Evolutionary conservation across 176 grass and related monocot species (phyloP).

Genomic region (Oryza officinalis): DNA sequence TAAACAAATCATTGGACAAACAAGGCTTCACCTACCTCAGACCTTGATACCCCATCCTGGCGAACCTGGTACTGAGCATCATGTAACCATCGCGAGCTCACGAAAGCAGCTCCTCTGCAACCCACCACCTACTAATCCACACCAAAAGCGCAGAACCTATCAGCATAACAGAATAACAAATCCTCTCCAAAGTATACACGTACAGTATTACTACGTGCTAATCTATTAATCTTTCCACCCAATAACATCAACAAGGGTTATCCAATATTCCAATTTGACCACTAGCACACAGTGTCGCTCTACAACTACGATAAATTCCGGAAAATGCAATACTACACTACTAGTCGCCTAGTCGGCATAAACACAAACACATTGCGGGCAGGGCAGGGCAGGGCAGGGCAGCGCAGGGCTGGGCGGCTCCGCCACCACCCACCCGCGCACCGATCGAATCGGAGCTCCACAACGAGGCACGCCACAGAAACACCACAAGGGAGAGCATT

Average conservation of each 20-base stretch:
- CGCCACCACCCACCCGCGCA: not conserved
- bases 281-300: not conserved
- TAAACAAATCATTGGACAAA: not conserved
- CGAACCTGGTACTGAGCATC: constrained; percentile 60
- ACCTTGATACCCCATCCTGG: constrained; percentile 50
- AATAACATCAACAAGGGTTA: not conserved
- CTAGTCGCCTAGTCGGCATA: not conserved
- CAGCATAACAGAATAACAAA: constrained; percentile 14
- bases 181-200: not conserved
- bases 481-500: not conserved
- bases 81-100: constrained; percentile 59
- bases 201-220: not conserved
- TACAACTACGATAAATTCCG: not conserved
- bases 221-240: not conserved
- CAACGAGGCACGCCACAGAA: not conserved
- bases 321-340: no score
- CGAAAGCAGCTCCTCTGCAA: constrained; percentile 57
- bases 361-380: constrained; percentile 24
- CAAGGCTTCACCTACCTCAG: constrained; percentile 47
- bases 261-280: not conserved
- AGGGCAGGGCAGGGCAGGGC: not conserved
- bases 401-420: not conserved
- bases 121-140: constrained; percentile 75
- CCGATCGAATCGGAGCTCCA: no score
- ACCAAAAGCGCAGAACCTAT: constrained; percentile 35